These are phyloP conservation scores for Spergularia bocconei DNA, from an alignment of 148 eudicot species.

Conservation along the genomic window DNA sequence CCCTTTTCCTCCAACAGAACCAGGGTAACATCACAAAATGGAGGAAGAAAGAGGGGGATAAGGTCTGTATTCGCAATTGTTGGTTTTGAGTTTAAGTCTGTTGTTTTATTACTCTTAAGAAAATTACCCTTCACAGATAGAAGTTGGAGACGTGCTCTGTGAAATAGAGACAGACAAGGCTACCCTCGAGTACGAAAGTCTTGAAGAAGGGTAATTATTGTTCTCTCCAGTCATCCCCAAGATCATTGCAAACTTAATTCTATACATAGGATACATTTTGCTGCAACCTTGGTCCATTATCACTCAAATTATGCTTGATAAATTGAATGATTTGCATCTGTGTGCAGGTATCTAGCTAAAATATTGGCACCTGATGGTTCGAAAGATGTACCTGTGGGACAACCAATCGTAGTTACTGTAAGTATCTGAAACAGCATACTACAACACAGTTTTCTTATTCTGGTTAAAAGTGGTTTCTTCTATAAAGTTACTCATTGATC, in stretches of 20 bases:
- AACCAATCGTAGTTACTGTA: slow-evolving; percentile 87
- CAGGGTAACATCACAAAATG: slow-evolving; percentile 84
- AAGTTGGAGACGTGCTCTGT: slow-evolving; percentile 85
- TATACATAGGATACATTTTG: background rate
- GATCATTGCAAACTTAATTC: background rate
- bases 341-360: slow-evolving; percentile 74
- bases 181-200: slow-evolving; percentile 87
- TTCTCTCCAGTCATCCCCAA: slow-evolving; percentile 8
- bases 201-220: slow-evolving; percentile 87
- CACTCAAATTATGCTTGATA: background rate
- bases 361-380: slow-evolving; percentile 87
- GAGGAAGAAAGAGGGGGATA: slow-evolving; percentile 91
- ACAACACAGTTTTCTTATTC: background rate
- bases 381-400: slow-evolving; percentile 81
- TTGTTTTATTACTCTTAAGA: slow-evolving; percentile 14
- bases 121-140: slow-evolving; percentile 53
- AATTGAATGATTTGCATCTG: background rate
- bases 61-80: slow-evolving; percentile 45
- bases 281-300: background rate
- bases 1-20: slow-evolving; percentile 37
- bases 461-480: background rate
- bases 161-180: slow-evolving; percentile 99
- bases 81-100: slow-evolving; percentile 11
- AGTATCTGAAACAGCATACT: slow-evolving; percentile 26
- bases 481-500: background rate